Base-by-base conservation (phyloP, 2,329 filamentous ascomycete species). In the Zalaria obscura region DNA sequence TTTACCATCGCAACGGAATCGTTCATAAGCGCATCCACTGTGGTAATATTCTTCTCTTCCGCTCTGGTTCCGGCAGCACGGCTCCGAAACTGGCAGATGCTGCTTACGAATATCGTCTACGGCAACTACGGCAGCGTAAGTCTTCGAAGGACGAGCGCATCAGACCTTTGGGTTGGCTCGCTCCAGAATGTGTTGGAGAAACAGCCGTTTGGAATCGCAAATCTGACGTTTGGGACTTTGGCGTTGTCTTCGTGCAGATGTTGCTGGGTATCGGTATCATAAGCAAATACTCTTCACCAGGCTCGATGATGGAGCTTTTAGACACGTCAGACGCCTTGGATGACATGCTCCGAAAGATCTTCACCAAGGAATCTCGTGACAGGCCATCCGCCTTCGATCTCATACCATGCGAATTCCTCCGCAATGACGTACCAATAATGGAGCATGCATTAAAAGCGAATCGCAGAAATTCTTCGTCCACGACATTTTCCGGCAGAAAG, bases 201-300 rank as follows among this genome's bases (percentile, higher is more conserved):
- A 55, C 61, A 33, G 54, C 74, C 3, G 69, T 70, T 1, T 41
- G 36, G 44, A 81, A 58, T 69, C 80, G 63, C 52, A 94, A 94
- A 58, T 85, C 86, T 0, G 91, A 96, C 57, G 76, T 96, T 5
- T 98, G 91, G 91, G 84, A 95, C 50, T 78, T 98, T 52, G 91
- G 91, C 4, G 76, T 95, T 27, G 75, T 95, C 4, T 83, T 95
- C 51, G 62, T 94, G 33, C 89, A 98, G 58, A 95, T 96, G 86
- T 74, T 91, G 3, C 89, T 95, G 57, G 91, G 91, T 2, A 69
- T 86, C 29, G 77, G 86, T 49, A 75, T 86, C 5, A 69, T 82
- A 11, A 72, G 80, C 45, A 82, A 79, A 44, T 89, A 91, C 58
- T 78, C 79, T 10, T 93, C 86, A 0, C 88, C 89, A 1, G 75